These are phyloP conservation scores for Waitea zeae DNA, from an alignment of 1,284 basidiomycete species.

Conservation along the genomic window DNA sequence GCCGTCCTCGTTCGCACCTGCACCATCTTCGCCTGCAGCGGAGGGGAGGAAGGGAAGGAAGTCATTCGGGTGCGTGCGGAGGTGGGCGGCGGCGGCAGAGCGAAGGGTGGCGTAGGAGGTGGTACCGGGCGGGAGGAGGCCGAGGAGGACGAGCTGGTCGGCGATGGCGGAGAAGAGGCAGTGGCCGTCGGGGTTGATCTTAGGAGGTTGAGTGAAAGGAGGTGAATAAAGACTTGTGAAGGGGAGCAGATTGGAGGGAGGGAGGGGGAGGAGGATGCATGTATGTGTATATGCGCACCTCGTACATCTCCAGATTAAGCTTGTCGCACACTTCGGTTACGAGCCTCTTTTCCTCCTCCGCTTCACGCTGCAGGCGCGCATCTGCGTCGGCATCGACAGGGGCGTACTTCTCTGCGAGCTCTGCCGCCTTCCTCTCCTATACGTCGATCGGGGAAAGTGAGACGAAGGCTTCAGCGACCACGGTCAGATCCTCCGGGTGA, in stretches of 20 bases:
- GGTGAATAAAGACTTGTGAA: background rate
- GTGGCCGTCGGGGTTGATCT: constrained; percentile 92
- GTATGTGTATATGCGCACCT: constrained; percentile 28
- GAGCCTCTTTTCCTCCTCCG: constrained; percentile 53
- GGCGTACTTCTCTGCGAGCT: constrained; percentile 39
- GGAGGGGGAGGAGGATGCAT: background rate
- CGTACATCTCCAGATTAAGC: constrained; percentile 48
- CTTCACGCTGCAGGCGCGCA: constrained; percentile 49
- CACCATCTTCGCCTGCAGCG: constrained; percentile 57
- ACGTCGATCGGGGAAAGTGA: constrained; percentile 3
- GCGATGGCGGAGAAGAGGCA: constrained; percentile 90
- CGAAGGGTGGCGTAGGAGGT: constrained; percentile 49
- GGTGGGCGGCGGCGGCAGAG: constrained; percentile 64
- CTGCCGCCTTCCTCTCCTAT: constrained; percentile 65
- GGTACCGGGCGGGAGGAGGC: constrained; percentile 33
- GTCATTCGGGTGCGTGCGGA: constrained; percentile 72
- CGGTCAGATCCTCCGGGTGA: background rate
- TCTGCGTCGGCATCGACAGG: constrained; percentile 45
- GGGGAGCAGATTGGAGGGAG: constrained; percentile 3
- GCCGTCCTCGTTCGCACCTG: constrained; percentile 48
- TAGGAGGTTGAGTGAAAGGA: constrained; percentile 1
- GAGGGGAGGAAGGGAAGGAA: constrained; percentile 91
- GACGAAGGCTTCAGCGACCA: constrained; percentile 2
- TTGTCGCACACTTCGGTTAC: constrained; percentile 55
- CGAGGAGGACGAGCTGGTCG: constrained; percentile 64